phyloP scores from a whole-genome alignment of 1,284 basidiomycete genomes.

The Ganoderma boninense region DNA sequence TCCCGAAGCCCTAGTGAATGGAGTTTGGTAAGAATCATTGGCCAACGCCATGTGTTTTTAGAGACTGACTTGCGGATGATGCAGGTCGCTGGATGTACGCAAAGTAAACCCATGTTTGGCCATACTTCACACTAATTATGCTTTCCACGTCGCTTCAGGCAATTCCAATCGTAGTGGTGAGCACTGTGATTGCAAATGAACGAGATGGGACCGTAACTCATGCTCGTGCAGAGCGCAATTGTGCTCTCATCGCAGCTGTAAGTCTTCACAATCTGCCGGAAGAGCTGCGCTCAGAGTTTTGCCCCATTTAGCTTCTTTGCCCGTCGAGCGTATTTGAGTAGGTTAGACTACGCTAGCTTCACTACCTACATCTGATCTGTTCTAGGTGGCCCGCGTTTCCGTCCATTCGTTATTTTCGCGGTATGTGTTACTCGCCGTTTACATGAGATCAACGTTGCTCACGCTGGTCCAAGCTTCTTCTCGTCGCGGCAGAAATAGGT shows the following conservation, averaged over 20 bases:
- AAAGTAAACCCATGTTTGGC: too few species aligned
- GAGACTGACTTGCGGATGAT: not conserved
- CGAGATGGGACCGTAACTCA: not conserved
- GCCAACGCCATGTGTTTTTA: not conserved
- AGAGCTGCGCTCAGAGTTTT: too few species aligned
- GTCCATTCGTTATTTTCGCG: not conserved
- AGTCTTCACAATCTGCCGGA: not conserved
- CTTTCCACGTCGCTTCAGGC: not conserved
- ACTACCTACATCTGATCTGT: not conserved
- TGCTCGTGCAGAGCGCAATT: not conserved
- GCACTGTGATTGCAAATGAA: not conserved
- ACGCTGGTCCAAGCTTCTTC: not conserved
- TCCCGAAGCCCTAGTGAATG: not conserved
- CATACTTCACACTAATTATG: not conserved
- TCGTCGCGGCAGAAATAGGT: slow-evolving; percentile 2
- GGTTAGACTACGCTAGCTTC: not conserved
- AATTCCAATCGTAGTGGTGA: not conserved
- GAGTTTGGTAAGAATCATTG: not conserved
- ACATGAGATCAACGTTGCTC: not conserved
- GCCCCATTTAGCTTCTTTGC: not conserved
- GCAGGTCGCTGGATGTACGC: not conserved
- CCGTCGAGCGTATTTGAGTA: not conserved
- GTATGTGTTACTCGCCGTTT: not conserved
- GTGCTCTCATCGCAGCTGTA: slow-evolving; percentile 1
- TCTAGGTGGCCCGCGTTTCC: slow-evolving; percentile 4